A percentile compares a stretch with the other conserved stretches of the same genome.
phyloP scores from a whole-genome alignment of 495 filamentous ascomycete species.

The Saxophila tyrrhenica region DNA sequence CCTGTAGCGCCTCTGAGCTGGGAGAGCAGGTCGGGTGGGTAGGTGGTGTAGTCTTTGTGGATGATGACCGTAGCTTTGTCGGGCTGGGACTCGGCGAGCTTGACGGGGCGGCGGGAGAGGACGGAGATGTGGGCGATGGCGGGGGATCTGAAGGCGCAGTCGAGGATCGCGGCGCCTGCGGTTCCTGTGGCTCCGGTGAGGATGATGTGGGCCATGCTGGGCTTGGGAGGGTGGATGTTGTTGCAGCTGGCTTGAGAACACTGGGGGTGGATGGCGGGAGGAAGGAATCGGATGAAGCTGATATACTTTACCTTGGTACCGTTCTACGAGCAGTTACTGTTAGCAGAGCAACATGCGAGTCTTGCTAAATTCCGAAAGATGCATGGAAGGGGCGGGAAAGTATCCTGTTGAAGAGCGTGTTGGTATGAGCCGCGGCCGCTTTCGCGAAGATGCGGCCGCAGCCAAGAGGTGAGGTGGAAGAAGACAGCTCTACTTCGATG shows the following conservation, averaged over 20 bases:
- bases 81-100: constrained; percentile 48
- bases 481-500: background rate
- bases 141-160: constrained; percentile 48
- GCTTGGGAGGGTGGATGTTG: too few species aligned
- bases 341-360: too few species aligned
- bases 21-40: constrained; percentile 42
- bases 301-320: background rate
- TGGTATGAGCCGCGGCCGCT: too few species aligned
- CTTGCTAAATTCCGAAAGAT: too few species aligned
- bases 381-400: too few species aligned
- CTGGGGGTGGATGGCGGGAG: too few species aligned
- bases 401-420: too few species aligned
- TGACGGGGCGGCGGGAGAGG: constrained; percentile 52
- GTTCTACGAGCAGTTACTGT: background rate
- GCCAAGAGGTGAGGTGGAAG: background rate
- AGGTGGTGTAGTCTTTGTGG: constrained; percentile 52
- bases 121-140: constrained; percentile 52
- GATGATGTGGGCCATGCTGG: constrained; percentile 45
- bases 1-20: constrained; percentile 52
- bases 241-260: too few species aligned
- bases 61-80: constrained; percentile 55
- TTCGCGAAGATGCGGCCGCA: background rate
- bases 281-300: too few species aligned
- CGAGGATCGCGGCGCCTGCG: constrained; percentile 52
- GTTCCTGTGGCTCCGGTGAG: constrained; percentile 67